phyloP scores from a whole-genome alignment of 495 filamentous ascomycete species.

The Podospora conica region DNA sequence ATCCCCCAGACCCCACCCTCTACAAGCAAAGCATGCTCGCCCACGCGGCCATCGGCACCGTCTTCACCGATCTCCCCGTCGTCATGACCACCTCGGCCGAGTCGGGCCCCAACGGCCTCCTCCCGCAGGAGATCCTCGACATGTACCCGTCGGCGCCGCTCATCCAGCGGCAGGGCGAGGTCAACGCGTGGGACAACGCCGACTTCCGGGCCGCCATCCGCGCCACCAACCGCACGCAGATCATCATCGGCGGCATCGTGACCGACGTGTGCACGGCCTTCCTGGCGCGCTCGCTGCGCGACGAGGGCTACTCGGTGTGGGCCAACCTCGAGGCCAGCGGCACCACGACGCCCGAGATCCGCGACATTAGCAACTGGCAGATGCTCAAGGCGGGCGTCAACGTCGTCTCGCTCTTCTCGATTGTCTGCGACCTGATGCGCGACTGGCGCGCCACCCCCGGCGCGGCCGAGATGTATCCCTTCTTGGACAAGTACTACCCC shows the following conservation, averaged over 20 bases:
- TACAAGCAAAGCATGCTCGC: conserved; percentile 65
- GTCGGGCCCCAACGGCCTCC: conserved; percentile 57
- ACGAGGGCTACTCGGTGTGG: conserved; percentile 70
- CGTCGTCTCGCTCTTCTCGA: conserved; percentile 57
- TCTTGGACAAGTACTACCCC: conserved; percentile 53
- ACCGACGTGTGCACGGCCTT: conserved; percentile 76
- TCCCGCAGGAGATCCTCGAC: conserved; percentile 63
- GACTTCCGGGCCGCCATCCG: conserved; percentile 62
- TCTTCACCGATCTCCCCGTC: conserved; percentile 59
- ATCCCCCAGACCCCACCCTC: conserved; percentile 39
- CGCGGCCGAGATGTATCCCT: conserved; percentile 54
- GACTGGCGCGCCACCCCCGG: conserved; percentile 72
- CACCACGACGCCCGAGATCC: conserved; percentile 35
- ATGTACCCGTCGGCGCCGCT: conserved; percentile 63
- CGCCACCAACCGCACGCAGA: conserved; percentile 60
- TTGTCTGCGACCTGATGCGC: conserved; percentile 68
- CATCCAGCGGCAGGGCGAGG: conserved; percentile 65
- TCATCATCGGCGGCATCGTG: conserved; percentile 68
- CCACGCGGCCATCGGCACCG: conserved; percentile 58
- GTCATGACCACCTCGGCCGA: conserved; percentile 66
- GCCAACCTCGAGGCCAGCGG: conserved; percentile 70
- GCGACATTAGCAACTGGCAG: conserved; percentile 55
- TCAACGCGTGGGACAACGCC: conserved; percentile 73
- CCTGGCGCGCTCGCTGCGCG: conserved; percentile 62
- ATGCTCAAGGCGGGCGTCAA: conserved; percentile 65